Evolutionary conservation across 495 filamentous ascomycete genomes (phyloP).

Genomic region (Aspergillus biplanus): DNA sequence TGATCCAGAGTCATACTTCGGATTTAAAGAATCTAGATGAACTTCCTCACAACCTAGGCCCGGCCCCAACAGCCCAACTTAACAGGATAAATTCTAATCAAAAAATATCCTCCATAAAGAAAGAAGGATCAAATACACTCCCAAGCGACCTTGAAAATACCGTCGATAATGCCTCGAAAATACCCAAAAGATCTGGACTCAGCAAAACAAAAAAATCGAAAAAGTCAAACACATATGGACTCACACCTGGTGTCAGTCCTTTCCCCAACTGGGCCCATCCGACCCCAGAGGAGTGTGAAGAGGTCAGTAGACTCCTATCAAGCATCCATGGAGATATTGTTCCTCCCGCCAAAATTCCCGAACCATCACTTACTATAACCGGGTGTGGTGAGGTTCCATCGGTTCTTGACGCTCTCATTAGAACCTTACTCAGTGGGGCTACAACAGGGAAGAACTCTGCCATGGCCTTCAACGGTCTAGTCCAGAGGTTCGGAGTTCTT

Average conservation of each 20-base stretch:
- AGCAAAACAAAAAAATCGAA: constrained; percentile 25
- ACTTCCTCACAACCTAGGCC: constrained; percentile 52
- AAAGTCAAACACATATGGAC: constrained; percentile 40
- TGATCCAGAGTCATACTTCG: constrained; percentile 19
- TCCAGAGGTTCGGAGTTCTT: constrained; percentile 67
- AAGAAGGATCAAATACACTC: constrained; percentile 16
- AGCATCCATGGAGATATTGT: constrained; percentile 66
- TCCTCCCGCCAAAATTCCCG: constrained; percentile 69
- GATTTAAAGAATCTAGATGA: constrained; percentile 28
- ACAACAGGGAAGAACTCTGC: constrained; percentile 70
- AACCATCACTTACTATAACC: constrained; percentile 76
- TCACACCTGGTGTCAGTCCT: constrained; percentile 56
- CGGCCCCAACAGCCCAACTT: constrained; percentile 1
- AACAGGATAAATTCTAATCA: constrained; percentile 3
- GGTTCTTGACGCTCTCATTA: constrained; percentile 84
- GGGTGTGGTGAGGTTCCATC: constrained; percentile 95
- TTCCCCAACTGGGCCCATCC: constrained; percentile 73
- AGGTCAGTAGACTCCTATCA: constrained; percentile 72
- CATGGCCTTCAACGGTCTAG: constrained; percentile 71
- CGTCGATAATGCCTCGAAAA: constrained; percentile 27
- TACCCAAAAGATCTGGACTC: background rate
- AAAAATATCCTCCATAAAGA: constrained; percentile 21
- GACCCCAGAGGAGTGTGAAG: constrained; percentile 70
- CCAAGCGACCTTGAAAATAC: constrained; percentile 24
- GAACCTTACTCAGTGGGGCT: constrained; percentile 78